A percentile compares a stretch with the other conserved stretches of the same genome.
Evolutionary conservation across 805 yeast species (phyloP).

Genomic region (Metschnikowia aberdeeniae): DNA sequence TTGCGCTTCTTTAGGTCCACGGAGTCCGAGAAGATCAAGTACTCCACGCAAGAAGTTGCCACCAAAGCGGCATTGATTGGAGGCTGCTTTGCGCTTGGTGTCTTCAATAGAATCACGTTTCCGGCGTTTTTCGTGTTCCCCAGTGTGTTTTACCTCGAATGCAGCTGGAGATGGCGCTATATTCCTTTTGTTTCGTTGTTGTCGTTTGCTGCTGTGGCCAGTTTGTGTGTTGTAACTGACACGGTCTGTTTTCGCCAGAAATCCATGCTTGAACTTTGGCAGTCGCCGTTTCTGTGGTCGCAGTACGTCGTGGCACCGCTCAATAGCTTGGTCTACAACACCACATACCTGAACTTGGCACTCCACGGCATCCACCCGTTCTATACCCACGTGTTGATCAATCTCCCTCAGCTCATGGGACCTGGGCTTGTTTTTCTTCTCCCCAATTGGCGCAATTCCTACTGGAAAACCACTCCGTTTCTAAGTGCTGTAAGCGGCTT

Average conservation of each 20-base stretch:
- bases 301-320: conserved; percentile 62
- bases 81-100: conserved; percentile 54
- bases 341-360: conserved; percentile 53
- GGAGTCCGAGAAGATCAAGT: conserved; percentile 10
- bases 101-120: conserved; percentile 84
- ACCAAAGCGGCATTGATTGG: conserved; percentile 38
- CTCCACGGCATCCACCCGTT: conserved; percentile 81
- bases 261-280: conserved; percentile 2
- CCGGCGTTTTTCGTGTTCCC: conserved; percentile 73
- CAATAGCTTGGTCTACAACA: conserved; percentile 73
- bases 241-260: conserved; percentile 38
- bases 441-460: conserved; percentile 29
- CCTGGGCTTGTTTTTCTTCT: conserved; percentile 55
- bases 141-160: conserved; percentile 40
- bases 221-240: conserved; percentile 48
- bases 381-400: conserved; percentile 68
- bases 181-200: conserved; percentile 23
- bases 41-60: conserved; percentile 11
- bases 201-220: conserved; percentile 35
- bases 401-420: conserved; percentile 78
- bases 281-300: conserved; percentile 13
- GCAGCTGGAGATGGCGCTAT: conserved; percentile 33
- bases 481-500: conserved; percentile 62
- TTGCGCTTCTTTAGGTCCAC: conserved; percentile 23
- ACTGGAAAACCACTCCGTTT: conserved; percentile 52